Conservation (phyloP, 176 grass and related monocot species). For the Thalia dealbata region DNA sequence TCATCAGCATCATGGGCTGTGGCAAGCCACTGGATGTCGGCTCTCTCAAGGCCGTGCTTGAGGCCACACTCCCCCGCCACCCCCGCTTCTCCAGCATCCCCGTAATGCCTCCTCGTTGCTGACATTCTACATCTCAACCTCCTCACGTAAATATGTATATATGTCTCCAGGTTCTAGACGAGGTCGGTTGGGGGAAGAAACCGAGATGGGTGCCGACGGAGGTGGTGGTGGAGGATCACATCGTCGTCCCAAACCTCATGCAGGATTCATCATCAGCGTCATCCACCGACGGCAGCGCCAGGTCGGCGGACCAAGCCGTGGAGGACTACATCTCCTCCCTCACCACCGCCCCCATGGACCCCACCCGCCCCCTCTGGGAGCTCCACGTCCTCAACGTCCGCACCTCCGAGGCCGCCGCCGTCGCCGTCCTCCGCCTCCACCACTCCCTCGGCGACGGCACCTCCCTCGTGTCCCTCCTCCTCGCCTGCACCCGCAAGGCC, state of each 20-base stretch:
- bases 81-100: slow-evolving; percentile 68
- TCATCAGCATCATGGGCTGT: no score
- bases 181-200: slow-evolving; percentile 2
- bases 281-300: slow-evolving; percentile 24
- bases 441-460: slow-evolving; percentile 91
- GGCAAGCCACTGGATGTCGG: no score
- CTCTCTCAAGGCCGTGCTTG: slow-evolving; percentile 35
- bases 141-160: no score
- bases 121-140: no score
- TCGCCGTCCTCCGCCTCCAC: slow-evolving; percentile 53
- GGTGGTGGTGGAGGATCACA: slow-evolving; percentile 63
- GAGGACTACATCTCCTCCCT: slow-evolving; percentile 77
- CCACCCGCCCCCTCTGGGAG: slow-evolving; percentile 69
- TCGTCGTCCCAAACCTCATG: slow-evolving; percentile 41
- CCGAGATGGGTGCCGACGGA: slow-evolving; percentile 47
- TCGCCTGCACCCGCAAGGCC: slow-evolving; percentile 65
- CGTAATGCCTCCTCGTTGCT: slow-evolving; percentile 2
- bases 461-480: slow-evolving; percentile 79
- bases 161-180: slow-evolving; percentile 32
- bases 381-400: slow-evolving; percentile 80
- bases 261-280: not conserved
- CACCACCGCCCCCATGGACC: slow-evolving; percentile 42
- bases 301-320: slow-evolving; percentile 31
- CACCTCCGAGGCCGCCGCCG: slow-evolving; percentile 42
- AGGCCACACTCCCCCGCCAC: slow-evolving; percentile 55